Evolutionary conservation across 2,329 filamentous ascomycete genomes (phyloP), one percentile per base, ranked within the genome.

Genomic region (Didymella segeticola): DNA sequence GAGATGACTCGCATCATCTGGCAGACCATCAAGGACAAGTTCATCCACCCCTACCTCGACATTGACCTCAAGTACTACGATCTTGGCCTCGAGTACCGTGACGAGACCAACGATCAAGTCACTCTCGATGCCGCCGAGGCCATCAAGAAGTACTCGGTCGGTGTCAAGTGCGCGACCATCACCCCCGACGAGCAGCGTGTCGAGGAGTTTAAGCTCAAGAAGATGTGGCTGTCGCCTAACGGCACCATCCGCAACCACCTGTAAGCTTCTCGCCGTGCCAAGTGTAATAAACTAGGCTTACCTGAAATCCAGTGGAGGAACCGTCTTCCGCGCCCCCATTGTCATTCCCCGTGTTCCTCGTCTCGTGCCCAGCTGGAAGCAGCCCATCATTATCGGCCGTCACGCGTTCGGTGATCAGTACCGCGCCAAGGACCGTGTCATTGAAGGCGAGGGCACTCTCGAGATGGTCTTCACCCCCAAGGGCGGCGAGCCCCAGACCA

Each of bases 161-260:
- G 93, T 78, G 91, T 99, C 82, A 99, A 99, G 85, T 99, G 95
- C 79, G 95, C 95, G 63, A 99, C 95, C 76, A 99, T 99, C 81
- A 99, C 95, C 36, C 95, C 95, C 31, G 95, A 99, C 76, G 95
- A 99, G 85, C 89, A 87, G 62, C 89, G 95, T 75, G 93, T 99
- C 25, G 85, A 98, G 83, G 95, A 98, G 80, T 99, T 98, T 80
- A 93, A 97, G 76, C 86, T 99, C 68, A 99, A 98, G 89, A 88
- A 98, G 83, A 98, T 98, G 95, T 99, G 95, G 95, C 85, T 98
- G 54, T 96, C 91, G 51, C 95, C 95, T 72, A 99, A 99, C 77
- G 95, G 95, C 75, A 99, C 86, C 58, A 88, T 88, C 73, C 78
- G 85, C 70, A 88, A 88, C 77, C 80, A 82, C 68, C 80, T 87